phyloP scores from a whole-genome alignment of 305 asterid genomes.

The Solanum hybrid region DNA sequence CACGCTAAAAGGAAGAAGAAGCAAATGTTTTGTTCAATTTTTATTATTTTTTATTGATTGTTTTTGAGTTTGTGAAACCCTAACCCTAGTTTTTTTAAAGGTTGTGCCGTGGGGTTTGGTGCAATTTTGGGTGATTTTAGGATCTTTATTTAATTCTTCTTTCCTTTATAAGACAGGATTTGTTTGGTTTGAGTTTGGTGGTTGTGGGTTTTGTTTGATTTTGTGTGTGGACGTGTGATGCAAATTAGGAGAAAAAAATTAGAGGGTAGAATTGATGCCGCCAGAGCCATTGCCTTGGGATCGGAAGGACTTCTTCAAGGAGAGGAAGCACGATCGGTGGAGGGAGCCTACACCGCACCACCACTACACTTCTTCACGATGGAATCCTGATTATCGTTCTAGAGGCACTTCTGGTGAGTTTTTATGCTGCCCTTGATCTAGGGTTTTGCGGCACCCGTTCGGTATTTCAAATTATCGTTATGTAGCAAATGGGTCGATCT shows the following conservation, averaged over 20 bases:
- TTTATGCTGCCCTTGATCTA: not conserved
- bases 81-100: constrained; percentile 14
- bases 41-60: not conserved
- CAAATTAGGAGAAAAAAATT: constrained; percentile 12
- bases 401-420: constrained; percentile 64
- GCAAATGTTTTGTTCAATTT: not conserved
- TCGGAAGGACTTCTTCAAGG: constrained; percentile 52
- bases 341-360: constrained; percentile 52
- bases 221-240: constrained; percentile 19
- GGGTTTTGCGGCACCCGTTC: not conserved
- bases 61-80: constrained; percentile 2
- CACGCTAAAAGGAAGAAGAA: not conserved
- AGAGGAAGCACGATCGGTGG: constrained; percentile 63
- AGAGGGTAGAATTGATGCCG: constrained; percentile 39
- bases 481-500: not conserved
- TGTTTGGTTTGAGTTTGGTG: not conserved
- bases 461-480: not conserved
- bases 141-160: not conserved
- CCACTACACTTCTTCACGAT: constrained; percentile 41
- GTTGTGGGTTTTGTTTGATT: not conserved
- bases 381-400: constrained; percentile 54
- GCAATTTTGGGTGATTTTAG: not conserved
- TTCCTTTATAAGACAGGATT: not conserved
- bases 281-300: constrained; percentile 61
- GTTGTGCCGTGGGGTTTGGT: not conserved